phyloP scores from a whole-genome alignment of 495 filamentous ascomycete species.

The Geopyxis carbonaria region DNA sequence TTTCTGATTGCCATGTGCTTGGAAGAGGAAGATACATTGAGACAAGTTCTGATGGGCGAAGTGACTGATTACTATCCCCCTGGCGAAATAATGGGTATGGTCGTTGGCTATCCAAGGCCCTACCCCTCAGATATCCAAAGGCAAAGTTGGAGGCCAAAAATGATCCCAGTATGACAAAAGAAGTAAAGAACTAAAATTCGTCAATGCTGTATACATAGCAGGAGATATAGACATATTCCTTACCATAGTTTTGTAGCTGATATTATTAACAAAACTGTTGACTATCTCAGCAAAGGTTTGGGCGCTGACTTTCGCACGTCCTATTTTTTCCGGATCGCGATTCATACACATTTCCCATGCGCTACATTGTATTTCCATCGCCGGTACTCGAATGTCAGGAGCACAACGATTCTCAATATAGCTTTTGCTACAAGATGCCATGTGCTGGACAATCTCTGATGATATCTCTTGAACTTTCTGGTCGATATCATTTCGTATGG shows the following conservation, averaged over 20 bases:
- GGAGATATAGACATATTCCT: slow-evolving; percentile 9
- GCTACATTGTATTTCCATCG: slow-evolving; percentile 52
- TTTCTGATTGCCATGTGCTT: no score
- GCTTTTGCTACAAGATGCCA: slow-evolving; percentile 47
- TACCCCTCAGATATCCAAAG: slow-evolving; percentile 6
- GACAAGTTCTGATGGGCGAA: no score
- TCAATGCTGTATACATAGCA: background rate
- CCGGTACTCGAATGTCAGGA: slow-evolving; percentile 44
- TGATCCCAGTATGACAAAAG: slow-evolving; percentile 5
- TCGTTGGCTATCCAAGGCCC: no score
- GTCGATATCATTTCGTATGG: slow-evolving; percentile 60
- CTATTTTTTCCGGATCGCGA: slow-evolving; percentile 46
- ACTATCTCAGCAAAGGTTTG: slow-evolving; percentile 67
- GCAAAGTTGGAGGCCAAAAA: slow-evolving; percentile 8
- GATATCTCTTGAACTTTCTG: slow-evolving; percentile 47
- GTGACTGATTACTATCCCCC: no score
- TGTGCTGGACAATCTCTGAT: slow-evolving; percentile 49
- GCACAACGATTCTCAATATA: slow-evolving; percentile 61
- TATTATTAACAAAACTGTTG: slow-evolving; percentile 52
- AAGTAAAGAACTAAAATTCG: slow-evolving; percentile 12
- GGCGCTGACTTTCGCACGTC: slow-evolving; percentile 50
- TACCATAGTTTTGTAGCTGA: slow-evolving; percentile 58
- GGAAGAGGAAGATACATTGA: no score
- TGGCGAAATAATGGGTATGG: no score
- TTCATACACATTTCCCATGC: slow-evolving; percentile 81